These are phyloP conservation scores for Blastobotrys americana DNA, from an alignment of 805 yeast genomes.

Conservation along the genomic window DNA sequence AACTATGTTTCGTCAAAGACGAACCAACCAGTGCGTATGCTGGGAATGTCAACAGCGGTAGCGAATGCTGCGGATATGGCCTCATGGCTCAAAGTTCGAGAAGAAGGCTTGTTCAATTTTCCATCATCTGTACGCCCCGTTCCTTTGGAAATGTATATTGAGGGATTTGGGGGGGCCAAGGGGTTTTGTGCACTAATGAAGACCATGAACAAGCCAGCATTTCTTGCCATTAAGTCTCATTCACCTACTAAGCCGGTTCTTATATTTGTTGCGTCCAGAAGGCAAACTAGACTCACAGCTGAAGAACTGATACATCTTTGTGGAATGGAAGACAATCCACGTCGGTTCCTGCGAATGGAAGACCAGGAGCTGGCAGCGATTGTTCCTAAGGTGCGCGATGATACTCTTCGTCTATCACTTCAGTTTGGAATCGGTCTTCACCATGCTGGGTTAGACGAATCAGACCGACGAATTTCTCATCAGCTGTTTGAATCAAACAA, in stretches of 20 bases:
- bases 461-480: conserved; percentile 64
- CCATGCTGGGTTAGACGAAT: conserved; percentile 74
- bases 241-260: conserved; percentile 79
- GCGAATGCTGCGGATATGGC: conserved; percentile 84
- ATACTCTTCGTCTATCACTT: conserved; percentile 62
- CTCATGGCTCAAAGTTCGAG: conserved; percentile 68
- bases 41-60: conserved; percentile 82
- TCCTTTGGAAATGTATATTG: conserved; percentile 79
- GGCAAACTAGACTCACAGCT: conserved; percentile 78
- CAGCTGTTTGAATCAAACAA: conserved; percentile 62
- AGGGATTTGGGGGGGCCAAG: conserved; percentile 74
- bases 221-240: conserved; percentile 85
- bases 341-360: conserved; percentile 58
- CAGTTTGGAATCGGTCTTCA: conserved; percentile 79
- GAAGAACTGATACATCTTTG: conserved; percentile 69
- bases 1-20: conserved; percentile 60
- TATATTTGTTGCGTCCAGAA: conserved; percentile 76
- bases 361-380: conserved; percentile 53
- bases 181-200: conserved; percentile 82
- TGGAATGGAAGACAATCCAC: conserved; percentile 71
- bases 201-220: conserved; percentile 84
- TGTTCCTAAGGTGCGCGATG: conserved; percentile 62
- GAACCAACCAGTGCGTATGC: conserved; percentile 50
- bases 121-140: conserved; percentile 81
- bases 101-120: conserved; percentile 62